Evolutionary conservation across 768 basidiomycete species (phyloP).

Genomic region (Xerocomus brunneocitrinus): DNA sequence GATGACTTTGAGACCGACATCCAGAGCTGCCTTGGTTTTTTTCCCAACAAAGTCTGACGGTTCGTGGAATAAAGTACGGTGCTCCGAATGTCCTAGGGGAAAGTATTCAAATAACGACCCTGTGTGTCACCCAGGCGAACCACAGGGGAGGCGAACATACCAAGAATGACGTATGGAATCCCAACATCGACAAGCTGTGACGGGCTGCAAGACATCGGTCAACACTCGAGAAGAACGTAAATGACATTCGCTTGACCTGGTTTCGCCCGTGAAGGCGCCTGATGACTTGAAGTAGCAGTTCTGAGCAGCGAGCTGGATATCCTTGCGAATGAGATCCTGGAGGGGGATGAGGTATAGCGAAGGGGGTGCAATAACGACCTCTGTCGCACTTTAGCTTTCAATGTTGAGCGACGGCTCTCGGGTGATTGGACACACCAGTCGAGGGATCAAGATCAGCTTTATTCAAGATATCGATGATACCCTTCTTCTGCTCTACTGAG

Average conservation of each 20-base stretch:
- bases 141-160: conserved; percentile 33
- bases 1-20: conserved; percentile 75
- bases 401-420: background rate
- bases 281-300: conserved; percentile 81
- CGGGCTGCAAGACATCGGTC: conserved; percentile 45
- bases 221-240: background rate
- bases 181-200: conserved; percentile 80
- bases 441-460: conserved; percentile 69
- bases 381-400: conserved; percentile 36
- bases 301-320: conserved; percentile 82
- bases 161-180: conserved; percentile 90
- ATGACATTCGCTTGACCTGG: conserved; percentile 53
- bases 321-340: conserved; percentile 54
- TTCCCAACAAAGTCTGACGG: conserved; percentile 74
- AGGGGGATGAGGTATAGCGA: conserved; percentile 81
- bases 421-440: conserved; percentile 48
- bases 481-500: conserved; percentile 56
- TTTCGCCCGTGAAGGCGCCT: conserved; percentile 96
- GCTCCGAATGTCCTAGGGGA: conserved; percentile 86
- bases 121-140: too few relatives aligned
- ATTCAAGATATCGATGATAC: conserved; percentile 70
- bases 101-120: background rate
- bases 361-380: conserved; percentile 93
- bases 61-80: conserved; percentile 90
- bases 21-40: conserved; percentile 83